A percentile compares a stretch with the other conserved stretches of the same genome.
Evolutionary conservation across 371 early-diverging fungal genomes (phyloP).

Genomic region (Synchytrium microbalum): DNA sequence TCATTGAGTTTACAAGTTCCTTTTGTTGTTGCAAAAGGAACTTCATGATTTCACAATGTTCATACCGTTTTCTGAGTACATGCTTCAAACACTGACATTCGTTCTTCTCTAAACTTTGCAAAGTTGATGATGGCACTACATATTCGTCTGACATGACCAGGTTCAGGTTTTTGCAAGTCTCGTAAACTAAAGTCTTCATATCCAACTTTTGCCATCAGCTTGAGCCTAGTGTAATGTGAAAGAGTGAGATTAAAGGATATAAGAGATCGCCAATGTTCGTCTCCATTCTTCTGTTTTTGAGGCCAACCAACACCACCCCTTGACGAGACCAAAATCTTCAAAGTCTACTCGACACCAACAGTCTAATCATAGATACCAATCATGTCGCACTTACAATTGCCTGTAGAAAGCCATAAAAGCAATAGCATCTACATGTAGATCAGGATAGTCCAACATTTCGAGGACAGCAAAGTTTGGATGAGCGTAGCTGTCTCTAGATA

Average conservation of each 20-base stretch:
- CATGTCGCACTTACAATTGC: constrained; percentile 25
- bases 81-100: constrained; percentile 33
- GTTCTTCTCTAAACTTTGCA: constrained; percentile 78
- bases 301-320: neutral
- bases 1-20: neutral
- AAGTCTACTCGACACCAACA: neutral
- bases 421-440: constrained; percentile 35
- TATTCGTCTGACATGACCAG: constrained; percentile 49
- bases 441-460: constrained; percentile 49
- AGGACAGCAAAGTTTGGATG: constrained; percentile 23
- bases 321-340: neutral
- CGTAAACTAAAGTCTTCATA: constrained; percentile 59
- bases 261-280: too few relatives aligned
- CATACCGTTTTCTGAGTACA: constrained; percentile 27
- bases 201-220: constrained; percentile 58
- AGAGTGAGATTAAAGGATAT: too few relatives aligned
- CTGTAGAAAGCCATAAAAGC: constrained; percentile 32
- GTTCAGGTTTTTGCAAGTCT: constrained; percentile 67
- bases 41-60: neutral
- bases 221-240: constrained; percentile 25
- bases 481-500: neutral
- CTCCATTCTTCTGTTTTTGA: too few relatives aligned
- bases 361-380: too few relatives aligned
- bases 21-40: too few relatives aligned
- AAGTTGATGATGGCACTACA: constrained; percentile 76